These are phyloP conservation scores for Craspedostauros australis DNA, from an alignment of 108 stramenopile genomes.

Conservation along the genomic window DNA sequence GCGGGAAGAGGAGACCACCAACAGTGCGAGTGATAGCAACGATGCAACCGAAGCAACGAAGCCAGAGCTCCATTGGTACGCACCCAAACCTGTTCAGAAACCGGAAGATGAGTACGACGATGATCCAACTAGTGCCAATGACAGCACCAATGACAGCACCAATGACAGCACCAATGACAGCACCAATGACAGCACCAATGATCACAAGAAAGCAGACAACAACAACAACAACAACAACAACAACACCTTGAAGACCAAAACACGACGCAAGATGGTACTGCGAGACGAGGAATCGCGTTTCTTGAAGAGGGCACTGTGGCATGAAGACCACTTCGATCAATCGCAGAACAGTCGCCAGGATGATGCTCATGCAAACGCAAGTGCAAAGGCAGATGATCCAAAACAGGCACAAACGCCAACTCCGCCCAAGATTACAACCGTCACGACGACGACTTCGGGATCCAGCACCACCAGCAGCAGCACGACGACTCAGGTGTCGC, in stretches of 20 bases:
- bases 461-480: too few species aligned
- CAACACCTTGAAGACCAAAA: not conserved
- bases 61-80: conserved; percentile 12
- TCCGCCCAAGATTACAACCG: not conserved
- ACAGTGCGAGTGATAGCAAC: conserved; percentile 2
- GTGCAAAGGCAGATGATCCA: not conserved
- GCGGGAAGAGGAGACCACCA: not conserved
- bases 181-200: not conserved
- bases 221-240: not conserved
- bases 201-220: not conserved
- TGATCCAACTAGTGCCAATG: not conserved
- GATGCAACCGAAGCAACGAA: conserved; percentile 8
- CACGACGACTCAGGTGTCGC: too few species aligned
- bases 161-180: not conserved
- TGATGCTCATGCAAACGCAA: not conserved
- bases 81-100: conserved; percentile 7
- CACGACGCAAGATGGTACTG: conserved; percentile 22
- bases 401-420: not conserved
- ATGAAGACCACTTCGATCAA: conserved; percentile 42
- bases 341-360: not conserved
- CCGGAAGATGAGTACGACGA: not conserved
- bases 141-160: not conserved
- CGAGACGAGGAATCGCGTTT: conserved; percentile 20
- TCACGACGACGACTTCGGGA: too few species aligned
- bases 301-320: conserved; percentile 50